These are phyloP conservation scores for Exophiala mesophila DNA, from an alignment of 2,329 filamentous ascomycete genomes.

Conservation along the genomic window DNA sequence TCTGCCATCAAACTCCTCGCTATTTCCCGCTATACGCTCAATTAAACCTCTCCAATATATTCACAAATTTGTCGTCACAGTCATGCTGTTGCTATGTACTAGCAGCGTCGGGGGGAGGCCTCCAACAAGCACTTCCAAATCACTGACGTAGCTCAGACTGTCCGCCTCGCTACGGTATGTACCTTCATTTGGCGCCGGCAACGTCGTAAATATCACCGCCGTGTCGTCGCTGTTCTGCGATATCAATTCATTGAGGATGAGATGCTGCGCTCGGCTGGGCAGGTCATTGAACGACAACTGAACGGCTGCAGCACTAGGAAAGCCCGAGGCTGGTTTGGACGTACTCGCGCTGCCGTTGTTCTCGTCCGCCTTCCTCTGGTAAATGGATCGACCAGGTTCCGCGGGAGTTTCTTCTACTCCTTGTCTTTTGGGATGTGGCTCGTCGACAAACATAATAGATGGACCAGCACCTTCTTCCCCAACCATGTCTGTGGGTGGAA, in stretches of 20 bases:
- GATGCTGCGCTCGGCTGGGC: slow-evolving; percentile 75
- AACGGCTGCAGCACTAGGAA: slow-evolving; percentile 56
- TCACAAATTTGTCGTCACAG: slow-evolving; percentile 71
- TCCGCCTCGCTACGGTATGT: slow-evolving; percentile 66
- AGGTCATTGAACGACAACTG: slow-evolving; percentile 81
- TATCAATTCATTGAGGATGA: slow-evolving; percentile 84
- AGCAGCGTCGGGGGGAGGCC: slow-evolving; percentile 70
- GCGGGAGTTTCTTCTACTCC: slow-evolving; percentile 23
- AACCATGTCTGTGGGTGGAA: slow-evolving; percentile 64
- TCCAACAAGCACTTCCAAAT: slow-evolving; percentile 72
- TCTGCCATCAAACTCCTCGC: no score
- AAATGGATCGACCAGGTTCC: slow-evolving; percentile 34
- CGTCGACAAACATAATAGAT: slow-evolving; percentile 69
- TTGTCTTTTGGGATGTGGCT: slow-evolving; percentile 32
- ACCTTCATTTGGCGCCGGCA: slow-evolving; percentile 74
- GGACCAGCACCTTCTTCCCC: slow-evolving; percentile 60
- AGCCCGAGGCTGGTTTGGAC: slow-evolving; percentile 40
- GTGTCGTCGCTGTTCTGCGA: slow-evolving; percentile 62
- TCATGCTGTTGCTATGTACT: slow-evolving; percentile 86
- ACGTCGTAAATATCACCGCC: slow-evolving; percentile 74
- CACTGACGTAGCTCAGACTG: slow-evolving; percentile 68
- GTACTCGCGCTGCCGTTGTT: slow-evolving; percentile 1
- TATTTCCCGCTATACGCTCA: no score
- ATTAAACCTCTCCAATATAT: no score
- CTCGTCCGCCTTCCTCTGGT: slow-evolving; percentile 27